Base-by-base conservation (phyloP, 345 rosid species). In the Theobroma cacao region DNA sequence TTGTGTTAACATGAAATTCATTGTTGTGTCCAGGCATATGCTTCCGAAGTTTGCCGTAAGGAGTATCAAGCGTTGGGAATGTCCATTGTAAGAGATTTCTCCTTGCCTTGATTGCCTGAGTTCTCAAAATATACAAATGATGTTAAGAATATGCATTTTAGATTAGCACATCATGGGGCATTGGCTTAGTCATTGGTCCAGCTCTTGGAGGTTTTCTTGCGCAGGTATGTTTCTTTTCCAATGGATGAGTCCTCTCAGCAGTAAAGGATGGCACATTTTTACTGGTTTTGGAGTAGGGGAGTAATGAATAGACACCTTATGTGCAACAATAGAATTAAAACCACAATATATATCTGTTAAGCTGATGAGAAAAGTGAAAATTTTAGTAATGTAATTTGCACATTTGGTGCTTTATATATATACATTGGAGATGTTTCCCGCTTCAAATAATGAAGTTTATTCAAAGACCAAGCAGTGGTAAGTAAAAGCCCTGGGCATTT, bases 141-240 rank as follows among this genome's bases (percentile, higher is more conserved):
- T 47, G 5, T 48, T 17, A 38, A 14, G 1, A 56, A 0, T 30
- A 12, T 43, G 22, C 1, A 41, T 73, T 82, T 68, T 88, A 94
- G 97, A 85, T 93, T 22, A 90, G 97, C 76, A 93, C 98, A 76
- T 85, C 98, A 43, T 94, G 98, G 98, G 98, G 98, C 7, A 89
- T 90, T 52, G 98, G 98, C 80, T 85, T 94, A 85, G 87, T 94
- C 81, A 85, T 94, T 80, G 98, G 98, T 65, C 98, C 98, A 59
- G 96, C 98, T 72, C 50, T 94, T 3, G 98, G 98, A 72, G 98
- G 98, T 56, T 94, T 83, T 78, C 86, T 93, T 68, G 95, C 98
- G 4, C 95, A 93, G 98, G 98, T 94, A 79, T 34, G n/a, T 58
- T 74, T 80, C 41, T 15, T 8, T 47, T 47, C 52, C 52, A 47